A percentile compares a stretch with the other conserved stretches of the same genome.
Conservation (phyloP, 208 protist genomes). For the Acanthamoeba castellanii region DNA sequence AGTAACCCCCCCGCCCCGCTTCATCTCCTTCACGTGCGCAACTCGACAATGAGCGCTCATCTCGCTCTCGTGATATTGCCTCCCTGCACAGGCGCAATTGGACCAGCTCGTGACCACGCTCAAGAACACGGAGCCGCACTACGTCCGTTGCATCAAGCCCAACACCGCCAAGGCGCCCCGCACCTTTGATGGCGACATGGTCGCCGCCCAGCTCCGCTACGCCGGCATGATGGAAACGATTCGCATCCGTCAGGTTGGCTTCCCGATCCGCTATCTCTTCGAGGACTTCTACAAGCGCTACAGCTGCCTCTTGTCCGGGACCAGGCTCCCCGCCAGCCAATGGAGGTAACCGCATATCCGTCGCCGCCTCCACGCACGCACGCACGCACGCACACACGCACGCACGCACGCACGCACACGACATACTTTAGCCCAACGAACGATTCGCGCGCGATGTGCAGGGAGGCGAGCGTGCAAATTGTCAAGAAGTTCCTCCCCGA, state of each 20-base stretch:
- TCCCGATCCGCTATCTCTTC: neutral
- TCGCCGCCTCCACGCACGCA: neutral
- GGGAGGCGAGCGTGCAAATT: neutral
- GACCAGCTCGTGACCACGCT: constrained; percentile 17
- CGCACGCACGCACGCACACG: too few relatives aligned
- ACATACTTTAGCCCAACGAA: neutral
- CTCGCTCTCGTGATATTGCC: neutral
- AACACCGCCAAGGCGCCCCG: constrained; percentile 6
- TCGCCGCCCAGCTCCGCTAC: constrained; percentile 52
- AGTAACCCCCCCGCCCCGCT: neutral
- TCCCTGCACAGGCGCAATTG: neutral
- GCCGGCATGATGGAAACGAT: constrained; percentile 60
- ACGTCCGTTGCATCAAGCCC: constrained; percentile 66
- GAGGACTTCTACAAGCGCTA: constrained; percentile 45
- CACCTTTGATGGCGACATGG: constrained; percentile 42
- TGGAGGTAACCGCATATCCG: neutral
- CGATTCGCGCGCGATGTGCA: neutral
- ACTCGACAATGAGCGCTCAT: neutral
- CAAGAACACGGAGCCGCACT: constrained; percentile 40
- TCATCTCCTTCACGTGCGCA: neutral
- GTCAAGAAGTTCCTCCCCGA: constrained; percentile 50
- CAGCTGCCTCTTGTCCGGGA: neutral
- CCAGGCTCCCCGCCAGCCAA: neutral
- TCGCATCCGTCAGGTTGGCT: neutral
- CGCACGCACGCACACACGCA: too few relatives aligned